Base-by-base conservation (phyloP, 371 early-diverging fungal genomes). In the Mucor racemosus region DNA sequence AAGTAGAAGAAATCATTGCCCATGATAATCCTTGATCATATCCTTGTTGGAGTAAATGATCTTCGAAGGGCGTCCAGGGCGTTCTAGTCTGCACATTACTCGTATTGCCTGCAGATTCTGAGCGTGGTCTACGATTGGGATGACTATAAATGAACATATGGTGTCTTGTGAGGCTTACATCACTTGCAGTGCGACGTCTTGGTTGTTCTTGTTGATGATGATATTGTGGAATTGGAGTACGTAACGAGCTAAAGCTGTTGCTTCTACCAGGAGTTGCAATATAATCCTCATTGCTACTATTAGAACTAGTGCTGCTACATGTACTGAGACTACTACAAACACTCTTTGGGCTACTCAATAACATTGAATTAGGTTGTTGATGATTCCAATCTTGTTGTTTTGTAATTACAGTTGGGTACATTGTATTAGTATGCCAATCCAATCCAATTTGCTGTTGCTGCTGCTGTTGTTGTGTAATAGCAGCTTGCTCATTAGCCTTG, bases 61-160 rank as follows among this genome's bases (percentile, higher is more conserved):
- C 82, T 62, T 82, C 82, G 48, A 72, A 75, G 17, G 80, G 77
- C 26, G 80, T 76, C 82, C 82, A 82, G 33, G 82, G 82, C 48
- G 78, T 78, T 54, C 82, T 78, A n/a, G 80, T 80, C 67, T 81
- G 81, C 19, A 77, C 66, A 36, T 69, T 55, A 15, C 38, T 65
- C 58, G 61, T 61, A 35, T 55, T 62, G 7, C 67, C 48, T 56
- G 74, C 55, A 38, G 73, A 72, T 62, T 68, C 65, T 39, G 73
- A 72, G 50, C 73, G 56, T 38, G 64, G 62, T 65, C 73, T 58
- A 21, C 66, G 59, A 55, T 65, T 65, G 34, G 64, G 64, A 55
- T 66, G 66, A 42, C 60, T 72, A 38, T 72, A 69, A 40, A 73
- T 60, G 39, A 69, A 69, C 69, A 67, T 69, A 66, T 69, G 73